Percentiles rank a stretch among this genome's conserved stretches.
These are phyloP conservation scores for Pythium insidiosum DNA, from an alignment of 352 stramenopile species.

Conservation along the genomic window DNA sequence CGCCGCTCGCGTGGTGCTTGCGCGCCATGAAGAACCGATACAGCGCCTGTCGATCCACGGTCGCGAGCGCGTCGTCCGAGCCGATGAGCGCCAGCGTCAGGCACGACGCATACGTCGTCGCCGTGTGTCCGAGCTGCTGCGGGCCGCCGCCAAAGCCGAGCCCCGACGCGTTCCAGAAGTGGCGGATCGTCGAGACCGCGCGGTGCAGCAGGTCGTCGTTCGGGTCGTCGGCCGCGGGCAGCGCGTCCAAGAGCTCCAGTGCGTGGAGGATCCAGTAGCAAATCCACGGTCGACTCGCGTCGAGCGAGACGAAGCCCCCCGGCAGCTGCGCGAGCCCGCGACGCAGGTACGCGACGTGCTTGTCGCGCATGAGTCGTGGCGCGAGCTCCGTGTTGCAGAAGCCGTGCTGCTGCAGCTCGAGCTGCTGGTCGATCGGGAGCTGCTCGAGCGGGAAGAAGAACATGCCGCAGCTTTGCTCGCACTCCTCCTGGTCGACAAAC, in stretches of 20 bases:
- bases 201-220: constrained; percentile 18
- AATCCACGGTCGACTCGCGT: constrained; percentile 96
- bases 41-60: constrained; percentile 71
- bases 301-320: constrained; percentile 84
- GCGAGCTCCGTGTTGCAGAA: constrained; percentile 68
- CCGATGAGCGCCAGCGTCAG: constrained; percentile 91
- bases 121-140: constrained; percentile 77
- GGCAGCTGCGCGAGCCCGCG: constrained; percentile 60
- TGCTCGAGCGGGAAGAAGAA: constrained; percentile 89
- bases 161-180: constrained; percentile 44
- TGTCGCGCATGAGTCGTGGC: constrained; percentile 75
- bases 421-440: constrained; percentile 64
- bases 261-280: constrained; percentile 97
- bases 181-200: constrained; percentile 54
- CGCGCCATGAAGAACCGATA: constrained; percentile 88
- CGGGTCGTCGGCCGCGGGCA: constrained; percentile 33
- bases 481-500: constrained; percentile 73
- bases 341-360: constrained; percentile 76
- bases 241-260: constrained; percentile 89
- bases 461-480: constrained; percentile 84
- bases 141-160: constrained; percentile 95
- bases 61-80: constrained; percentile 65
- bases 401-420: constrained; percentile 77
- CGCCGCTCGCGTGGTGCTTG: constrained; percentile 77
- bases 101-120: constrained; percentile 94